Conservation (phyloP, 306 rosid genomes). For the Carpinus viminea region DNA sequence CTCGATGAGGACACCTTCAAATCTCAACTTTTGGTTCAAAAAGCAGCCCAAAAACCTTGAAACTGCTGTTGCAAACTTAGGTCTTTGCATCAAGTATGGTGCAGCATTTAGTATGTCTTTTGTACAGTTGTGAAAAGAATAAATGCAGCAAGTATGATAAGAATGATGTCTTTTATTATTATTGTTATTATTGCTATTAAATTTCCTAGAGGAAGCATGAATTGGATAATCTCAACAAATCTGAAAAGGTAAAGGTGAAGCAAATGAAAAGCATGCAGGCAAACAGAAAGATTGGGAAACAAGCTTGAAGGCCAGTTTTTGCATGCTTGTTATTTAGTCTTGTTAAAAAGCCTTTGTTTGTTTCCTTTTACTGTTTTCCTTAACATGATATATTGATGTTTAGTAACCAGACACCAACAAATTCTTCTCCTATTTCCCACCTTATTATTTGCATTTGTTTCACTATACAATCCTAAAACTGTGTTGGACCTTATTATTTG, state of each 20-base stretch:
- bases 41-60: neutral
- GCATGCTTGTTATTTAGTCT: neutral
- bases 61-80: neutral
- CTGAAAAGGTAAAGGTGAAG: neutral
- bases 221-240: neutral
- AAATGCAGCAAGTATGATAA: neutral
- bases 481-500: neutral
- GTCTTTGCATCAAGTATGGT: neutral
- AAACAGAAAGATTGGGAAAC: neutral
- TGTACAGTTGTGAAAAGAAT: neutral
- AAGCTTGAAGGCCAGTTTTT: neutral
- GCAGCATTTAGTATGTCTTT: neutral
- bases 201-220: neutral
- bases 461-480: neutral
- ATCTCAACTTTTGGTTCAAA: neutral
- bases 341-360: no score
- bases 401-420: neutral
- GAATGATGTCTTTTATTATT: neutral
- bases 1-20: neutral
- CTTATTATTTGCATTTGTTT: neutral
- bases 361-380: neutral
- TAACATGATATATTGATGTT: neutral
- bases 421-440: neutral
- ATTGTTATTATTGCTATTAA: neutral
- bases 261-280: neutral